Evolutionary conservation across 2,329 filamentous ascomycete species (phyloP).

Genomic region (Pestalotiopsis fici): DNA sequence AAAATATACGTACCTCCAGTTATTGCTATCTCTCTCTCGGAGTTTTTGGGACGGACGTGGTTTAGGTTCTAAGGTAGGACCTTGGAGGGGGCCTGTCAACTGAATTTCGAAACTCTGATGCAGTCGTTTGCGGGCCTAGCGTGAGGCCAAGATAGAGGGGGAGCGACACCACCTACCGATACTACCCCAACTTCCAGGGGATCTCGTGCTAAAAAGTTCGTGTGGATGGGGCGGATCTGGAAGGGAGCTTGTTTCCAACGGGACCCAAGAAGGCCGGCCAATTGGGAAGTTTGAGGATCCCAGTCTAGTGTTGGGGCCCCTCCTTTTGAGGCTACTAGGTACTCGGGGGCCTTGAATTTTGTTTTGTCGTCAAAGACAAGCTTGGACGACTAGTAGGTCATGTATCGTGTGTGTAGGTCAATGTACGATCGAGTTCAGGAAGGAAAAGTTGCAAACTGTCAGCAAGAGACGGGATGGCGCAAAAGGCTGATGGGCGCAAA

Average conservation of each 20-base stretch:
- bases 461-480: no score
- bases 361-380: neutral
- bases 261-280: neutral
- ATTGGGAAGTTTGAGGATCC: neutral
- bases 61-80: neutral
- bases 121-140: neutral
- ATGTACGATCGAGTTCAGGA: no score
- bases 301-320: neutral
- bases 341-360: neutral
- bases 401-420: no score
- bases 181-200: neutral
- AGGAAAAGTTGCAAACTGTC: no score
- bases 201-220: conserved; percentile 7
- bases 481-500: no score
- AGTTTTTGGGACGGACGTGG: neutral
- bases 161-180: neutral
- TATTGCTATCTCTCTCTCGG: neutral
- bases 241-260: conserved; percentile 7
- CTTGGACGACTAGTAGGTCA: neutral
- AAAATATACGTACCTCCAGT: no score
- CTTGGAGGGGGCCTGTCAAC: conserved; percentile 4
- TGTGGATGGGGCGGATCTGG: conserved; percentile 2
- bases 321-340: neutral
- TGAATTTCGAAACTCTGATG: conserved; percentile 9
- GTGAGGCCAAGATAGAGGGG: neutral